Percentiles rank a stretch among this genome's conserved stretches.
Conservation (phyloP, 2,329 filamentous ascomycete genomes). For the Hypomyces perniciosus region DNA sequence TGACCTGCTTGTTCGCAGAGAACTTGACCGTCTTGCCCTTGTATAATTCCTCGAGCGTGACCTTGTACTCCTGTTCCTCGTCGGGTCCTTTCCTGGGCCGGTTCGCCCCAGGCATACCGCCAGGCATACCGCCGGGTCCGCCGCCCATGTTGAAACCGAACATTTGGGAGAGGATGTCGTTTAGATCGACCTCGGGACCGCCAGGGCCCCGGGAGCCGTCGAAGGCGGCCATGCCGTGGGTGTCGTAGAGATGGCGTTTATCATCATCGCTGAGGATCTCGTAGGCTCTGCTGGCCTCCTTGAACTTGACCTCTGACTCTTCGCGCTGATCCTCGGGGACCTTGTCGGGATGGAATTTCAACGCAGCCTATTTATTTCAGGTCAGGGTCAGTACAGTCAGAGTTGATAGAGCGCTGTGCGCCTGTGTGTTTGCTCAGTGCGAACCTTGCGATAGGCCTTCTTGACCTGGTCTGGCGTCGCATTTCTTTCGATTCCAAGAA, state of each 20-base stretch:
- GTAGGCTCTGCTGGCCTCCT: conserved; percentile 87
- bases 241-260: conserved; percentile 86
- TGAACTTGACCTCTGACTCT: conserved; percentile 87
- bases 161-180: conserved; percentile 92
- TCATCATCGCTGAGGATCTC: conserved; percentile 96
- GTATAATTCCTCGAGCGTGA: conserved; percentile 90
- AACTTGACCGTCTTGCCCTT: conserved; percentile 99
- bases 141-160: conserved; percentile 70
- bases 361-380: conserved; percentile 61
- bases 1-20: conserved; percentile 86
- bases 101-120: conserved; percentile 39
- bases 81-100: conserved; percentile 67
- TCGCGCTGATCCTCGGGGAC: conserved; percentile 79
- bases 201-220: conserved; percentile 66
- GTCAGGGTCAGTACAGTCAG: not conserved
- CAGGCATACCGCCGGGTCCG: conserved; percentile 44
- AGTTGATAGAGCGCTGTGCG: conserved; percentile 12
- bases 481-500: conserved; percentile 67
- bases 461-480: conserved; percentile 80
- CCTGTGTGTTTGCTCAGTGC: conserved; percentile 15
- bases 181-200: conserved; percentile 71
- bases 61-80: conserved; percentile 86
- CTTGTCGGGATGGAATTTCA: conserved; percentile 92
- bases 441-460: conserved; percentile 91
- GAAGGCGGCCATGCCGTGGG: conserved; percentile 93